Evolutionary conservation across 306 rosid species (phyloP).

Genomic region (Quercus variabilis): DNA sequence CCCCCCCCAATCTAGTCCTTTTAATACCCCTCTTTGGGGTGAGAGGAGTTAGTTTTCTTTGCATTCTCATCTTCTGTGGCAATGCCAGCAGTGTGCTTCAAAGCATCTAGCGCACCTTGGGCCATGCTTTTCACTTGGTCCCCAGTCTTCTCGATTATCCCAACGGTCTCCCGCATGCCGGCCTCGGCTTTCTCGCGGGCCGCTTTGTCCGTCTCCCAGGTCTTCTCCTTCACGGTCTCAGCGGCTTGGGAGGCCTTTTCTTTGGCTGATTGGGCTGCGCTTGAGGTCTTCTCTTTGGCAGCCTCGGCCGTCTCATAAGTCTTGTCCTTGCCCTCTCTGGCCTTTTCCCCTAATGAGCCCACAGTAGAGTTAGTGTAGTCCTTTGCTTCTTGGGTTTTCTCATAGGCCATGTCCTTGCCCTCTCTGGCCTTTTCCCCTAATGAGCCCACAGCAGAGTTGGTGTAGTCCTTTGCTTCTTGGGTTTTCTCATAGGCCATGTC

Average conservation of each 20-base stretch:
- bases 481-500: constrained; percentile 21
- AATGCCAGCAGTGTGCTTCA: constrained; percentile 60
- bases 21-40: neutral
- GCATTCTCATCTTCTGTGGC: constrained; percentile 12
- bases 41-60: neutral
- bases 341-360: neutral
- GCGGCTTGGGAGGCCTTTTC: constrained; percentile 10
- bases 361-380: neutral
- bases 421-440: constrained; percentile 18
- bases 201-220: constrained; percentile 27
- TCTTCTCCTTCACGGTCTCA: constrained; percentile 11
- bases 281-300: constrained; percentile 20
- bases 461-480: constrained; percentile 20
- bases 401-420: constrained; percentile 21
- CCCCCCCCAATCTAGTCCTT: neutral
- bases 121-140: constrained; percentile 55
- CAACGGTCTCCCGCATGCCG: constrained; percentile 30
- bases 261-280: constrained; percentile 18
- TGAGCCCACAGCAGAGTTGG: no score
- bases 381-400: constrained; percentile 28
- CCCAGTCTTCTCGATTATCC: constrained; percentile 51
- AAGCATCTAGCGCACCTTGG: constrained; percentile 40
- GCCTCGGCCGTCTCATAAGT: constrained; percentile 17
- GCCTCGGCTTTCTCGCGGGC: constrained; percentile 28
- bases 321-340: constrained; percentile 21